phyloP scores from a whole-genome alignment of 371 early-diverging fungal genomes.

The Mortierella sp. region DNA sequence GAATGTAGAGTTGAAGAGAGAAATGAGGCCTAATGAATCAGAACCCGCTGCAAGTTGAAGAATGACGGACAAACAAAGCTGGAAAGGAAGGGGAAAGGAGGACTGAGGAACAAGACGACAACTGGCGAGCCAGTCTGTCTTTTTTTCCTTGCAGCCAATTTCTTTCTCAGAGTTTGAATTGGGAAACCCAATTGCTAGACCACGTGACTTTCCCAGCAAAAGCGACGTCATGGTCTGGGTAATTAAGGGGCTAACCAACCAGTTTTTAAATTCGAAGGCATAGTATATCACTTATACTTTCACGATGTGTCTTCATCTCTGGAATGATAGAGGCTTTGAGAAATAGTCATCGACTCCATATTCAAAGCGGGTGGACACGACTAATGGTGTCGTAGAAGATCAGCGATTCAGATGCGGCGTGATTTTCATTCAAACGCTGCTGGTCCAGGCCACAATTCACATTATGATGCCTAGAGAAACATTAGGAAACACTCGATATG shows the following conservation, averaged over 20 bases:
- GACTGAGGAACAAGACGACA: background rate
- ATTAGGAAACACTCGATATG: no score
- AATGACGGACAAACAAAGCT: background rate
- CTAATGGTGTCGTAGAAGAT: no score
- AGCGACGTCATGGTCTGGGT: no score
- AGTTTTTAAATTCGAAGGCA: no score
- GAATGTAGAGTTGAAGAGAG: background rate
- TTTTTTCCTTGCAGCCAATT: background rate
- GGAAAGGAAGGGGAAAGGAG: background rate
- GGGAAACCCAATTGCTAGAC: background rate
- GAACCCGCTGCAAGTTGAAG: background rate
- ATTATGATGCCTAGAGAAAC: background rate
- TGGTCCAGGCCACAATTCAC: background rate
- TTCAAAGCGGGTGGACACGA: no score
- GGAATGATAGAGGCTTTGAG: no score
- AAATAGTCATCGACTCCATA: no score
- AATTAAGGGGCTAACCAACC: no score
- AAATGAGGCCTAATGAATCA: background rate
- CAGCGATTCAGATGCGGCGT: no score
- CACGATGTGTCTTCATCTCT: no score
- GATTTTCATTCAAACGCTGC: background rate
- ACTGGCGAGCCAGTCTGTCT: background rate
- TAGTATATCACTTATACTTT: no score
- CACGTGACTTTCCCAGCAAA: background rate
- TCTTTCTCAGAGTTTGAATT: no score